Base-by-base conservation (phyloP, 257 asterid species). In the Asclepias syriaca region DNA sequence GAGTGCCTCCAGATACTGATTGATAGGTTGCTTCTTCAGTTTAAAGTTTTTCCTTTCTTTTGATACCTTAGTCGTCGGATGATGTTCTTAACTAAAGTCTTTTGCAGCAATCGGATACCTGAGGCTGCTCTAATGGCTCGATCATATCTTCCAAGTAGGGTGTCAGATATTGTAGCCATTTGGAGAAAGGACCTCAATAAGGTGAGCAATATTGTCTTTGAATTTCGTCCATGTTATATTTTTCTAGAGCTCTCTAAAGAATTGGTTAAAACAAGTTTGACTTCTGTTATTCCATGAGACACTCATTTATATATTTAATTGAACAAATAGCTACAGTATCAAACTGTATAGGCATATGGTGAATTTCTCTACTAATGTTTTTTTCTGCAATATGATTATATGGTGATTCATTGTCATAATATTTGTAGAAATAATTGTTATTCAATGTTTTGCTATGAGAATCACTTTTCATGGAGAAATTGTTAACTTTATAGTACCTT, bases 101-200 rank as follows among this genome's bases (percentile, higher is more conserved):
- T 77, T 65, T 81, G 77, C 88, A 95, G 99, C 88, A 90, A 92
- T 63, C 99, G 99, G 87, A 87, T 92, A 85, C 99, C 99, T 75
- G 99, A 95, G 83, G 99, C 99, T 87, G 99, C 99, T 73, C 76
- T 95, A 78, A 95, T 95, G 98, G 98, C 99, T 51, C 91, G 99
- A 80, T 95, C 99, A 56, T 95, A 95, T 84, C 97, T 95, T 74
- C 99, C 99, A 32, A 92, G 96, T 86, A 95, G 90, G 85, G 99
- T 95, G 73, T 87, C 99, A 53, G 96, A 95, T 82, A 87, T 95
- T 55, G 99, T 92, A 55, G 83, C 87, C 64, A 89, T 95, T 67
- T 95, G 99, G 99, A 88, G 92, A 77, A 88, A 81, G 87, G 99
- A 95, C 87, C 96, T 95, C 70, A 85, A 79, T 72, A 95, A 95